phyloP scores from a whole-genome alignment of 2,329 filamentous ascomycete genomes.

The Colletotrichum sojae region DNA sequence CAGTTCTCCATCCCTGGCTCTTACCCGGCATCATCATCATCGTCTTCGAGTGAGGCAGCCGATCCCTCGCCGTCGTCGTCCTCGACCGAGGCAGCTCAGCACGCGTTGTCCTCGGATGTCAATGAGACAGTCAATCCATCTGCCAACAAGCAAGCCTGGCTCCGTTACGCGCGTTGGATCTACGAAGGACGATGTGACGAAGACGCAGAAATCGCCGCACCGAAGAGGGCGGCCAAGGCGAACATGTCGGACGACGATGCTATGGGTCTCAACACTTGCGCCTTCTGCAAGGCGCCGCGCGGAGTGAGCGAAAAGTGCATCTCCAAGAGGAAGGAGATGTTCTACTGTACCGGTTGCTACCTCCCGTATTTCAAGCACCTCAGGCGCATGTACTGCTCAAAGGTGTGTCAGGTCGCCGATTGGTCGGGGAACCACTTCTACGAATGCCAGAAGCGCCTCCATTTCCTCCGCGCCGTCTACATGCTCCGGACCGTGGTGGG shows the following conservation, averaged over 20 bases:
- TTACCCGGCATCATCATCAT: not conserved
- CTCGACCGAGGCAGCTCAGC: too few species aligned
- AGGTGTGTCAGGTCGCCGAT: conserved; percentile 27
- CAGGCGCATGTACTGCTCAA: conserved; percentile 33
- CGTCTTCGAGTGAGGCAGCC: not conserved
- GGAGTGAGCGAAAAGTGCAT: not conserved
- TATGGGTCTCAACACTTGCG: not conserved
- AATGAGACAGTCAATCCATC: not conserved
- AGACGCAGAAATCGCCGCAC: not conserved
- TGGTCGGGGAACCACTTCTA: conserved; percentile 30
- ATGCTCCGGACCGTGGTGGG: conserved; percentile 19
- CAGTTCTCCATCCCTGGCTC: not conserved
- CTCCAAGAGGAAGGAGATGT: conserved; percentile 8
- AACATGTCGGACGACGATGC: not conserved
- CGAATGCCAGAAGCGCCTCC: conserved; percentile 26
- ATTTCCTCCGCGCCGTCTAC: conserved; percentile 34
- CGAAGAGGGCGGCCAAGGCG: not conserved
- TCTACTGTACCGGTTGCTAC: conserved; percentile 34
- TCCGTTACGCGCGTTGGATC: conserved; percentile 33
- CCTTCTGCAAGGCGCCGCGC: not conserved
- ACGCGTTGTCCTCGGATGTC: too few species aligned
- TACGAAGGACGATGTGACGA: conserved; percentile 29
- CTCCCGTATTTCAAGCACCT: conserved; percentile 10
- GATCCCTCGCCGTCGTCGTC: not conserved
- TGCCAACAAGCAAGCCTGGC: conserved; percentile 15